Base-by-base conservation (phyloP, 371 early-diverging fungal genomes). In the Mucor ambiguus region DNA sequence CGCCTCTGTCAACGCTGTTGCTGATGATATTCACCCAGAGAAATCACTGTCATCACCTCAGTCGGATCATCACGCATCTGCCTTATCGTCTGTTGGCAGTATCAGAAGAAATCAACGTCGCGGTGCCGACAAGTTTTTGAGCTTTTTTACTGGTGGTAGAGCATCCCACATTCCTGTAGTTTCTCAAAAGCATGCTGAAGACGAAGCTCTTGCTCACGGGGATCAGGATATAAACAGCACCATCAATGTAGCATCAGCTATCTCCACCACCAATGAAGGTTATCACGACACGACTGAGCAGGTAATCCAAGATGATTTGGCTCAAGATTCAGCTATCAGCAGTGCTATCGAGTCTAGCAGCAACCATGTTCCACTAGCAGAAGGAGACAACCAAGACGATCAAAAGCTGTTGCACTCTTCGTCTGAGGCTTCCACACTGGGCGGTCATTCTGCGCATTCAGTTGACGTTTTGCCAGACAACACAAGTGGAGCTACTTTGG, bases 41-140 rank as follows among this genome's bases (percentile, higher is more conserved):
- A 67, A 67, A 33, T 60, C 69, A 26, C 55, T 64, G 26, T 56
- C 64, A 2, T 58, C 69, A 41, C 54, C 69, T 28, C 26, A 41
- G 6, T 11, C 7, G 18, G 3, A 38, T 2, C 28, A 54, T 20
- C 55, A 63, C 5, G 38, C 11, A 3, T 35, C 28, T 12, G 24
- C 22, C 22, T 16, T 33, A 2, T 54, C 62, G 20, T 26, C 56
- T n/a, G 58, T 59, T 11, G 64, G 64, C 11, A 64, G 48, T 7
- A 37, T 69, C 46, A 55, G 57, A 22, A 69, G 49, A 35, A 43
- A 57, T 29, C 69, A 63, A 16, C 69, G 64, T 30, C 61, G 61
- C 35, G 67, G 68, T 6, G 58, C 69, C 12, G 72, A 72, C 48
- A 68, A 64, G 32, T 68, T 72, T 37, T 58, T 72, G 11, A 69